A percentile compares a stretch with the other conserved stretches of the same genome.
Conservation (phyloP, 176 grass and related monocot species). For the Aegilops tauschii region DNA sequence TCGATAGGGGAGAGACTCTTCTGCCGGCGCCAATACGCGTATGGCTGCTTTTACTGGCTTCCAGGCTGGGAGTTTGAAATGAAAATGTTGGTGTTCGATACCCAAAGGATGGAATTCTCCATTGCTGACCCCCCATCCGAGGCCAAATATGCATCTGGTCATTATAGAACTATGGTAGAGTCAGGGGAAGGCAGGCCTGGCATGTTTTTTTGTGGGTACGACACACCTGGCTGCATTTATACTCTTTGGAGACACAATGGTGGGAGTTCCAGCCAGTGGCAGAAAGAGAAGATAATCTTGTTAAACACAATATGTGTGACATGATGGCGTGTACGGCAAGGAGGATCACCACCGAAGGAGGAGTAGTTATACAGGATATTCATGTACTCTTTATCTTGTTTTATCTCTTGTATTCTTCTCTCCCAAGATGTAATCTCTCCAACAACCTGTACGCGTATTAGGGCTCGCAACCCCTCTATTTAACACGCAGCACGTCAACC, state of each 20-base stretch:
- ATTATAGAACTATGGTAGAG: background rate
- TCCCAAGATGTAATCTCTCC: too few relatives aligned
- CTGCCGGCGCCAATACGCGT: background rate
- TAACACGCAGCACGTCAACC: too few relatives aligned
- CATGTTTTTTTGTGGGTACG: background rate
- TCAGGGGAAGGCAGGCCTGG: background rate
- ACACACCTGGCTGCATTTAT: background rate
- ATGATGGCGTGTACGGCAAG: too few relatives aligned
- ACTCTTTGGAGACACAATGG: background rate
- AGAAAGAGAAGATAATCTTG: background rate
- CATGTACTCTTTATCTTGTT: too few relatives aligned
- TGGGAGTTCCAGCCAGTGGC: background rate
- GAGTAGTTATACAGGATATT: too few relatives aligned
- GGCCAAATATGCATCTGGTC: background rate
- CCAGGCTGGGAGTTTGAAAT: background rate
- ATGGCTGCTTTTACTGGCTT: background rate
- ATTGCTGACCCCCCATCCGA: background rate
- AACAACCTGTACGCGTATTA: too few relatives aligned
- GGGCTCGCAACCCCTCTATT: too few relatives aligned
- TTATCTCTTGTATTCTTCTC: too few relatives aligned
- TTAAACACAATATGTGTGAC: too few relatives aligned
- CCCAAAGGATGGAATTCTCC: background rate
- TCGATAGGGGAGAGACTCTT: background rate
- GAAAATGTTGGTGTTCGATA: background rate
- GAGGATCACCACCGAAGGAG: too few relatives aligned